Base-by-base conservation (phyloP, 2,329 filamentous ascomycete species). In the Pezicula rhizophila region DNA sequence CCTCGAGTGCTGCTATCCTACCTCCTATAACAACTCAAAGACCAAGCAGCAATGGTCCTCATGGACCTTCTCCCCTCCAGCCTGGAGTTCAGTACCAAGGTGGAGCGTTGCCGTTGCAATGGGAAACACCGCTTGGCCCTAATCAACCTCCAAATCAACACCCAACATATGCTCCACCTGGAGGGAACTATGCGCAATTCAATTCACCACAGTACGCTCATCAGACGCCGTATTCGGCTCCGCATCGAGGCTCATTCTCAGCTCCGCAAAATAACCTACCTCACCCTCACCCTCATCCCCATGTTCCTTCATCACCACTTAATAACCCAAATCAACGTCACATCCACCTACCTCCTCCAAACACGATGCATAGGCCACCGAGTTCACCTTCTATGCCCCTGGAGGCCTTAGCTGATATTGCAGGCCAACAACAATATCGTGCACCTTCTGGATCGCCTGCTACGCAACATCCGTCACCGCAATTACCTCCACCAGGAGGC, bases 251-350 rank as follows among this genome's bases (percentile, higher is more conserved):
- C 40, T 57, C 58, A 14, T 58, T 62, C 42, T 51, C 61, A 14
- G 52, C 52, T 46, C 56, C 61, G 15, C 57, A 60, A 47, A 51
- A 50, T 10, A 31, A 62, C 18, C 28, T 31, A 31, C 57, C 56
- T 44, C 57, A 57, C 34, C 57, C 60, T 37, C 59, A 59, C 46
- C 53, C 52, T 31, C 34, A 63, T 17, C 57, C 56, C 35, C 58
- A 57, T 53, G 51, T 64, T 35, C 63, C 63, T 42, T 64, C 61
- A 42, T 63, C 62, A 37, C 62, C 61, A n/a, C 33, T 59, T 3
- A 58, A 60, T 38, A 33, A 52, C 12, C 52, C 53, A 14, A 53
- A 55, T 33, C 54, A 49, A 39, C 52, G 53, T 33, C 47, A 52
- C 4, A 52, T 60, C 42, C 49, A 55, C 33, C 45, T 64, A 4